Conservation (phyloP, 2,329 filamentous ascomycete genomes). For the Stagonosporopsis cucurbitacearum region DNA sequence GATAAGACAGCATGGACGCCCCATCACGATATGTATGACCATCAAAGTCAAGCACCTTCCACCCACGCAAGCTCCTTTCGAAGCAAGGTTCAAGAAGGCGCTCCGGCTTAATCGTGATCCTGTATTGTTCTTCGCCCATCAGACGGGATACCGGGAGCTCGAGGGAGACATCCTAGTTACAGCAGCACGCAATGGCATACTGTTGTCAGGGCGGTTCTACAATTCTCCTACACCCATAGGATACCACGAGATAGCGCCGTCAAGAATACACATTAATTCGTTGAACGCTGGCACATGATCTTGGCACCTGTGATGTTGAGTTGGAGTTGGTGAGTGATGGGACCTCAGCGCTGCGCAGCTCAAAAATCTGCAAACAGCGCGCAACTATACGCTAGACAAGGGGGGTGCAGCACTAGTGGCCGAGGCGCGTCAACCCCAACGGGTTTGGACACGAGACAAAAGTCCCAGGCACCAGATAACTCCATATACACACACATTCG, state of each 20-base stretch:
- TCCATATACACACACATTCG: background rate
- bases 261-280: slow-evolving; percentile 21
- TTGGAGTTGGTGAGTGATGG: slow-evolving; percentile 2
- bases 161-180: slow-evolving; percentile 67
- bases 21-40: slow-evolving; percentile 69
- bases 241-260: slow-evolving; percentile 1
- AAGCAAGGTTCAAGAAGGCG: slow-evolving; percentile 81
- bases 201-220: slow-evolving; percentile 60
- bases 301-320: slow-evolving; percentile 5
- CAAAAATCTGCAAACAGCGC: slow-evolving; percentile 29
- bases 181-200: slow-evolving; percentile 53
- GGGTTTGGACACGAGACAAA: slow-evolving; percentile 16
- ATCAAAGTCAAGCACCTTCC: slow-evolving; percentile 96
- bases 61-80: slow-evolving; percentile 82
- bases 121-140: slow-evolving; percentile 72
- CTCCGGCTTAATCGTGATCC: slow-evolving; percentile 99
- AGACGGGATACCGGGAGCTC: slow-evolving; percentile 83
- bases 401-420: slow-evolving; percentile 16
- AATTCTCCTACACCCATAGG: background rate
- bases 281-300: background rate
- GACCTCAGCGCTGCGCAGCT: background rate
- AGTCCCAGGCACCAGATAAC: slow-evolving; percentile 8
- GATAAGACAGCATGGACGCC: background rate
- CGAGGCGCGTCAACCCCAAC: slow-evolving; percentile 17
- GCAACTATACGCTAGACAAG: slow-evolving; percentile 32